A percentile compares a stretch with the other conserved stretches of the same genome.
Conservation (phyloP, 768 basidiomycete species). For the Tephrocybe sp. region DNA sequence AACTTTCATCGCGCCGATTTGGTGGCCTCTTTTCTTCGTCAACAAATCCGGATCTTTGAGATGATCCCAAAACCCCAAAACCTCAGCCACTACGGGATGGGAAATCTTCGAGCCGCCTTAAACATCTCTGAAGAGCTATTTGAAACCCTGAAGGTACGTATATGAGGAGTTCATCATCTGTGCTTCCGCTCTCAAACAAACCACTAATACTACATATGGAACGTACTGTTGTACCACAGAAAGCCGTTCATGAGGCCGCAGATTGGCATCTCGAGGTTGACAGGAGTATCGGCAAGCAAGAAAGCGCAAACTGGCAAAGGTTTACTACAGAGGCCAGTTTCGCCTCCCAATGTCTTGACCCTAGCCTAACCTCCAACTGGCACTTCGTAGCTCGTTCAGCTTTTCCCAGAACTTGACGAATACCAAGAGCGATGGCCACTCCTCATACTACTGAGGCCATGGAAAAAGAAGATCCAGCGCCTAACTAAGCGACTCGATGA, state of each 20-base stretch:
- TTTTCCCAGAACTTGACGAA: not conserved
- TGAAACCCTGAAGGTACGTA: not conserved
- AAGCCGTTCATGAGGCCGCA: not conserved
- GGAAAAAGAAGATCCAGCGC: not conserved
- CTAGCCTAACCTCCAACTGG: not conserved
- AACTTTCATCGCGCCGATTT: no score
- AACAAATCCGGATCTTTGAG: not conserved
- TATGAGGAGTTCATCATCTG: no score
- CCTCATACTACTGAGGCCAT: not conserved
- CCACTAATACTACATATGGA: not conserved
- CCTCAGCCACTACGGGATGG: not conserved
- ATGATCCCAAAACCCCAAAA: not conserved
- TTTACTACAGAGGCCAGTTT: not conserved
- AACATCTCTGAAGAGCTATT: not conserved
- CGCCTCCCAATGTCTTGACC: not conserved
- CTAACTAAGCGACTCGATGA: not conserved
- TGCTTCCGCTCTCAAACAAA: not conserved
- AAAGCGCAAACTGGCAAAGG: not conserved
- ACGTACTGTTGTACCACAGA: not conserved
- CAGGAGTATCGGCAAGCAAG: not conserved
- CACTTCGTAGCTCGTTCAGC: not conserved
- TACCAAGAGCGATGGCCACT: not conserved
- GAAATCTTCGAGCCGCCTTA: not conserved
- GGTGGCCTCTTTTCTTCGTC: not conserved
- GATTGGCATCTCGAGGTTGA: not conserved